A percentile compares a stretch with the other conserved stretches of the same genome.
These are phyloP conservation scores for Annona cherimola DNA, from an alignment of 164 flowering plant genomes.

Conservation along the genomic window DNA sequence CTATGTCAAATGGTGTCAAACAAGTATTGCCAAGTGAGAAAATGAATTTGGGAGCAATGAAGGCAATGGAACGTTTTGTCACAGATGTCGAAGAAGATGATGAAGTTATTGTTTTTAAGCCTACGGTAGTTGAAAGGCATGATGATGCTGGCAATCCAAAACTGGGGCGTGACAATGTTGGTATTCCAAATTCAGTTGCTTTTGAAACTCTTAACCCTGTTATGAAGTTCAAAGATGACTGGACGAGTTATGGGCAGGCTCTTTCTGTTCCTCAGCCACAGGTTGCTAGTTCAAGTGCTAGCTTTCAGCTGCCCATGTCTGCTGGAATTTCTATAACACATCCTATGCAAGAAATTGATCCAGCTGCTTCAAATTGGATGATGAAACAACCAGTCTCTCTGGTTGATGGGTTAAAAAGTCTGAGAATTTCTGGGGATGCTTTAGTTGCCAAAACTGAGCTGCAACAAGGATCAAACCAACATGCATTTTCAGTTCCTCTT, in stretches of 20 bases:
- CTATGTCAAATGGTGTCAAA: conserved; percentile 17
- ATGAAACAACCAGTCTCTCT: conserved; percentile 38
- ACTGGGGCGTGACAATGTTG: conserved; percentile 24
- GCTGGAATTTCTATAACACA: conserved; percentile 25
- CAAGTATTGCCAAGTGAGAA: conserved; percentile 28
- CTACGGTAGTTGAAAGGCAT: conserved; percentile 53
- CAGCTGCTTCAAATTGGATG: conserved; percentile 41
- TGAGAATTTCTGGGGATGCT: conserved; percentile 53
- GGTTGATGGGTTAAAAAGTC: conserved; percentile 39
- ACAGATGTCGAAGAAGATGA: conserved; percentile 79
- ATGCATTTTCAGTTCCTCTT: conserved; percentile 30
- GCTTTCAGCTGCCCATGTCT: conserved; percentile 25
- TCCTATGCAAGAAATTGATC: conserved; percentile 30
- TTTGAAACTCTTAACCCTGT: conserved; percentile 29
- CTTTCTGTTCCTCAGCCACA: conserved; percentile 26
- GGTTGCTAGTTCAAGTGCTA: conserved; percentile 16
- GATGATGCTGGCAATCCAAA: conserved; percentile 25
- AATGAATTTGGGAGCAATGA: conserved; percentile 14
- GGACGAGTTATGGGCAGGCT: conserved; percentile 20
- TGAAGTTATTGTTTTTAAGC: conserved; percentile 89
- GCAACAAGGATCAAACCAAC: conserved; percentile 29
- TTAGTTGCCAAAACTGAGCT: conserved; percentile 23
- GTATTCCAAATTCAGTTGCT: conserved; percentile 22
- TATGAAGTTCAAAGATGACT: conserved; percentile 26
- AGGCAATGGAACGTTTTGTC: conserved; percentile 22